phyloP scores from a whole-genome alignment of 2,329 filamentous ascomycete species.

The Fusarium duplospermum region DNA sequence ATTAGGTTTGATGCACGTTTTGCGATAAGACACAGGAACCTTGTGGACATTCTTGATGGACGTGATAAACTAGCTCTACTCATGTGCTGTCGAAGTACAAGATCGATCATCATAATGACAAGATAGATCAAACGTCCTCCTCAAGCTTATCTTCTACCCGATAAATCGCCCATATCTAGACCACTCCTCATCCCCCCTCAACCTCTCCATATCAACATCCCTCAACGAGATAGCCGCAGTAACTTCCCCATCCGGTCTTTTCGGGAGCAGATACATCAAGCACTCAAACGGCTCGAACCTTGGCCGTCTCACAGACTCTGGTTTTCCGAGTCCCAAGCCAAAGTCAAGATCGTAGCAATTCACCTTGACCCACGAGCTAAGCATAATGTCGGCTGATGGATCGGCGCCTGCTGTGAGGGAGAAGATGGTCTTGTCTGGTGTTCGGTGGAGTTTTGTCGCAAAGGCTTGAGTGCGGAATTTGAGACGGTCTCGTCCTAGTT shows the following conservation, averaged over 20 bases:
- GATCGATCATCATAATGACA: slow-evolving; percentile 1
- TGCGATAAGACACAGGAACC: neutral
- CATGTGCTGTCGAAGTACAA: neutral
- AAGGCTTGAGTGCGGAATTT: slow-evolving; percentile 53
- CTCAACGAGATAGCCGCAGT: slow-evolving; percentile 57
- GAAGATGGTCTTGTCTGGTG: slow-evolving; percentile 50
- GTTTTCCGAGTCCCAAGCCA: slow-evolving; percentile 56
- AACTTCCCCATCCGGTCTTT: slow-evolving; percentile 55
- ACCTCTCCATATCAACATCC: slow-evolving; percentile 58
- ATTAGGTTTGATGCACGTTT: neutral
- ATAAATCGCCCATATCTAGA: slow-evolving; percentile 23
- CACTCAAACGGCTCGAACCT: slow-evolving; percentile 58
- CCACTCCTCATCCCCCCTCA: slow-evolving; percentile 58
- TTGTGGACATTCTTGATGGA: neutral
- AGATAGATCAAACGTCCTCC: neutral
- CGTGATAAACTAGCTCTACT: neutral
- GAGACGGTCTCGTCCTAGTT: slow-evolving; percentile 52
- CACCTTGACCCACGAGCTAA: slow-evolving; percentile 67
- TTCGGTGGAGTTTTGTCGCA: slow-evolving; percentile 52
- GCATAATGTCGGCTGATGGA: slow-evolving; percentile 56
- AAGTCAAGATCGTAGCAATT: slow-evolving; percentile 61
- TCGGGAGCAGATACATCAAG: slow-evolving; percentile 63
- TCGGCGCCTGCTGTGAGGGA: slow-evolving; percentile 52
- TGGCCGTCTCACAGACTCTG: slow-evolving; percentile 61
- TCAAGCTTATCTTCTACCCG: slow-evolving; percentile 20